Conservation (phyloP, 495 filamentous ascomycete genomes). For the Tuber microsphaerosporum region DNA sequence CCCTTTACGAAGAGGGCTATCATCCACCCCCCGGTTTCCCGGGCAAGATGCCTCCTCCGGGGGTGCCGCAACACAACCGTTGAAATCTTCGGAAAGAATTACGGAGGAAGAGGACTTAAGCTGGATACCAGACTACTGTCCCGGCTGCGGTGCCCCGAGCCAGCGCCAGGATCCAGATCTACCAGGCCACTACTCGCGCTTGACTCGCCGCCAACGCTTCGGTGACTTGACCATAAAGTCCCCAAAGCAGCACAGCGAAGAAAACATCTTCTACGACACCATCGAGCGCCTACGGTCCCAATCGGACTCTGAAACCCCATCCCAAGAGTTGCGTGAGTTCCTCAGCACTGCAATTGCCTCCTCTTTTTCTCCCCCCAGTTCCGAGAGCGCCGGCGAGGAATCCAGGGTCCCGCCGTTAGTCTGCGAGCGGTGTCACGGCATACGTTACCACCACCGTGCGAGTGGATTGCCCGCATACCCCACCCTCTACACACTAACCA, state of each 20-base stretch:
- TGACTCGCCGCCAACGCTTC: constrained; percentile 49
- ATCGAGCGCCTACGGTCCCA: constrained; percentile 23
- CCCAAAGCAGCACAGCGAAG: constrained; percentile 30
- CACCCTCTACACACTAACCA: constrained; percentile 63
- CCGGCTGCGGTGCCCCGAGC: constrained; percentile 80
- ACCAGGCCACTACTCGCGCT: constrained; percentile 65
- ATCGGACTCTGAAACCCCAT: constrained; percentile 8
- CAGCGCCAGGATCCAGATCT: constrained; percentile 62
- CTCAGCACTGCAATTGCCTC: neutral
- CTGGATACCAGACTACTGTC: constrained; percentile 56
- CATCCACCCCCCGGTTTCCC: neutral
- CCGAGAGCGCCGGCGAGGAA: neutral
- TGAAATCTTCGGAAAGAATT: neutral
- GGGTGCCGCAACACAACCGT: neutral
- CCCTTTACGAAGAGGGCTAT: constrained; percentile 1
- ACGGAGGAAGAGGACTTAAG: constrained; percentile 46
- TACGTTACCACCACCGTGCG: constrained; percentile 65
- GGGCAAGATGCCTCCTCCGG: neutral
- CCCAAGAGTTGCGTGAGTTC: constrained; percentile 3
- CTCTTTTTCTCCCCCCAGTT: neutral
- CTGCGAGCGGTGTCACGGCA: constrained; percentile 78
- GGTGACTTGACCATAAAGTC: constrained; percentile 44
- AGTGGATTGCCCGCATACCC: constrained; percentile 46
- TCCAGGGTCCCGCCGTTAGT: constrained; percentile 45
- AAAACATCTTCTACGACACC: constrained; percentile 41